phyloP scores from a whole-genome alignment of 2,329 filamentous ascomycete species.

The Iodosphaeria phyllophila region DNA sequence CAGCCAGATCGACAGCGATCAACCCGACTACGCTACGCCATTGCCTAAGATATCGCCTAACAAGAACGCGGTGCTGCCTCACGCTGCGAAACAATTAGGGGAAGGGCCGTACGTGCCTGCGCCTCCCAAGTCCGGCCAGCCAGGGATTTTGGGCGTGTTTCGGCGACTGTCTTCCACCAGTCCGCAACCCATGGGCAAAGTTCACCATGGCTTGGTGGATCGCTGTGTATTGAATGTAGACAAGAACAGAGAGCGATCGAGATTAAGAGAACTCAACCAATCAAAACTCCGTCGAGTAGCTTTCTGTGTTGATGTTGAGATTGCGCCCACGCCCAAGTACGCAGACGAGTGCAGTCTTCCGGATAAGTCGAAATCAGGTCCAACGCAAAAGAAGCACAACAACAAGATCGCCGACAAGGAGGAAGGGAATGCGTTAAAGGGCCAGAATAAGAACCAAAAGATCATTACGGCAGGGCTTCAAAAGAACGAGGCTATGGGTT shows the following conservation, averaged over 20 bases:
- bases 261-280: slow-evolving; percentile 60
- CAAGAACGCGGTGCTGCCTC: slow-evolving; percentile 41
- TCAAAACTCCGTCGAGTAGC: slow-evolving; percentile 73
- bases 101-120: slow-evolving; percentile 54
- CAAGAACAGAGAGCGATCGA: slow-evolving; percentile 57
- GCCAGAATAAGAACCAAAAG: slow-evolving; percentile 44
- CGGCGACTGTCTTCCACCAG: slow-evolving; percentile 61
- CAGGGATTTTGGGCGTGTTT: slow-evolving; percentile 66
- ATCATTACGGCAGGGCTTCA: too few relatives aligned
- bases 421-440: slow-evolving; percentile 58
- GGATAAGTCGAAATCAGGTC: slow-evolving; percentile 28
- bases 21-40: slow-evolving; percentile 19
- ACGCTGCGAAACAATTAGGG: slow-evolving; percentile 34
- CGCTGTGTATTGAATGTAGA: slow-evolving; percentile 75
- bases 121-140: slow-evolving; percentile 47
- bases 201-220: slow-evolving; percentile 55
- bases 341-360: too few relatives aligned
- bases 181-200: slow-evolving; percentile 26
- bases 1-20: slow-evolving; percentile 10
- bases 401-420: slow-evolving; percentile 47
- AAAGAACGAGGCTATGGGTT: slow-evolving; percentile 23
- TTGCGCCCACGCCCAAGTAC: slow-evolving; percentile 73
- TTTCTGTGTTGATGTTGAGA: slow-evolving; percentile 95
- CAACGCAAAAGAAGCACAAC: slow-evolving; percentile 37
- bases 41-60: slow-evolving; percentile 28